Conservation (phyloP, 1,284 basidiomycete genomes). For the Rhodofomes roseus region DNA sequence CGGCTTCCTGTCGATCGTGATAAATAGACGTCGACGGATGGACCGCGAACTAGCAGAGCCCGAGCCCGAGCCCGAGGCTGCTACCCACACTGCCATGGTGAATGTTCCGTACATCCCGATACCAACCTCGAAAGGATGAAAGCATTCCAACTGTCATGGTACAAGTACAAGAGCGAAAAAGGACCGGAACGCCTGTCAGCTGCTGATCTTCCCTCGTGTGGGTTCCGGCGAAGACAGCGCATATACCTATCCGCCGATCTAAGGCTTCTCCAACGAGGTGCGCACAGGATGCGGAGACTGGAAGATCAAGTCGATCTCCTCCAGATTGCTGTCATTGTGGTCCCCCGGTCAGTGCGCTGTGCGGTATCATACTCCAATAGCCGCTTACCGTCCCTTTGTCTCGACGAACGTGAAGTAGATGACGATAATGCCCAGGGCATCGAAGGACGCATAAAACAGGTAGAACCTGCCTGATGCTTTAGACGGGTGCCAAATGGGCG, state of each 20-base stretch:
- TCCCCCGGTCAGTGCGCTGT: not conserved
- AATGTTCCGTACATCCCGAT: not conserved
- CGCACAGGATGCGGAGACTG: slow-evolving; percentile 14
- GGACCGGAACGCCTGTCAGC: not conserved
- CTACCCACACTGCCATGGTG: not conserved
- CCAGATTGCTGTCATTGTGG: slow-evolving; percentile 12
- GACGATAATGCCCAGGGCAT: slow-evolving; percentile 19
- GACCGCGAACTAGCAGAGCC: too few species aligned
- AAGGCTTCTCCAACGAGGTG: slow-evolving; percentile 7
- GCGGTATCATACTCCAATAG: not conserved
- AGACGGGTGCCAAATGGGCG: not conserved
- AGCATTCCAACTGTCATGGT: not conserved
- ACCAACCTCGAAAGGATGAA: not conserved
- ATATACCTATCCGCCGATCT: not conserved
- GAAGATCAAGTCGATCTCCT: slow-evolving; percentile 21
- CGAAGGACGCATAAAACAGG: slow-evolving; percentile 19
- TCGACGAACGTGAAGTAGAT: slow-evolving; percentile 24
- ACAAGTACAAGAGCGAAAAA: not conserved
- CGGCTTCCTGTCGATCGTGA: too few species aligned
- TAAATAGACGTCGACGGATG: too few species aligned
- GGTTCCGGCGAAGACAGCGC: not conserved
- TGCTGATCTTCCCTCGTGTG: not conserved
- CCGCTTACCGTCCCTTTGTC: slow-evolving; percentile 16
- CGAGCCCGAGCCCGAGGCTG: too few species aligned
- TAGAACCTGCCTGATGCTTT: slow-evolving; percentile 11